Conservation (phyloP, 768 basidiomycete genomes). For the Rhizopogon sp. region DNA sequence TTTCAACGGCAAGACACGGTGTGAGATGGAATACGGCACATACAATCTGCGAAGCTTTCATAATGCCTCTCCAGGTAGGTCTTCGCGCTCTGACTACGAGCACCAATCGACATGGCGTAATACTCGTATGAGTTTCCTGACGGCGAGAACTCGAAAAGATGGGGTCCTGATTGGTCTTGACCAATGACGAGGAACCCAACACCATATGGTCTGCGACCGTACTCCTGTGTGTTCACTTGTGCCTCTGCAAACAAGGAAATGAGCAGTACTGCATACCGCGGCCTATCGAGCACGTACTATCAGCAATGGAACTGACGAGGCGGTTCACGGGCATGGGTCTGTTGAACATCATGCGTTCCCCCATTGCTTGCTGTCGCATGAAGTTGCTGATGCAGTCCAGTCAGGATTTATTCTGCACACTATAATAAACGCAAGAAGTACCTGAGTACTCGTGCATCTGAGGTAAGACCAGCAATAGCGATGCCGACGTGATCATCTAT, state of each 20-base stretch:
- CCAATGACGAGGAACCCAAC: slow-evolving; percentile 98
- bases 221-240: slow-evolving; percentile 98
- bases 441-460: slow-evolving; percentile 97
- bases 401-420: neutral
- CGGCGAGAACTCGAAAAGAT: slow-evolving; percentile 97
- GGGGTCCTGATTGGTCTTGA: slow-evolving; percentile 93
- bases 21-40: slow-evolving; percentile 25
- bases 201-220: slow-evolving; percentile 95
- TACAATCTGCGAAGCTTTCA: slow-evolving; percentile 82
- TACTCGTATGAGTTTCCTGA: slow-evolving; percentile 98
- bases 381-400: slow-evolving; percentile 66
- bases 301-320: slow-evolving; percentile 89
- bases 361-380: slow-evolving; percentile 99
- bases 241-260: slow-evolving; percentile 58
- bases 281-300: slow-evolving; percentile 57
- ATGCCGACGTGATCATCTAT: slow-evolving; percentile 99
- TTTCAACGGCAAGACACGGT: neutral
- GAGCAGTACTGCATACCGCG: neutral
- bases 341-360: slow-evolving; percentile 91
- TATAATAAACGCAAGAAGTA: slow-evolving; percentile 21
- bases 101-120: slow-evolving; percentile 97
- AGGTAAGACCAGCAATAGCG: slow-evolving; percentile 97
- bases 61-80: slow-evolving; percentile 97
- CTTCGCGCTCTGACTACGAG: slow-evolving; percentile 96
- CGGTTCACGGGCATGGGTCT: slow-evolving; percentile 92